phyloP scores from a whole-genome alignment of 2,329 filamentous ascomycete genomes.

The Clarireedia homoeocarpa region DNA sequence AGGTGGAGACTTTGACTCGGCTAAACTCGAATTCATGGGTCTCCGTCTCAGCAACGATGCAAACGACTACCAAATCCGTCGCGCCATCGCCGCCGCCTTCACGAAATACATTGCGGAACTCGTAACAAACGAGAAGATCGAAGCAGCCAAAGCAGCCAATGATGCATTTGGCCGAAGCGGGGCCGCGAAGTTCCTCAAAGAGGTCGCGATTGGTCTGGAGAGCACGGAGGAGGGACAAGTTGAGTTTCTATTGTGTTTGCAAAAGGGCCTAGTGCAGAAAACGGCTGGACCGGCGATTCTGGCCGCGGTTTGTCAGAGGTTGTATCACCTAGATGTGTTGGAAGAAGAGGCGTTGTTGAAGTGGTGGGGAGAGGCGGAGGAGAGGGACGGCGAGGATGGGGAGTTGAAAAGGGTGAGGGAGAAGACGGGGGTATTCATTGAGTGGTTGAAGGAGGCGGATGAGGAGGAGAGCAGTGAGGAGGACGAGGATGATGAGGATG shows the following conservation, averaged over 20 bases:
- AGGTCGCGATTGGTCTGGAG: conserved; percentile 56
- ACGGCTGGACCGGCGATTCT: conserved; percentile 61
- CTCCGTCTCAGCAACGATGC: conserved; percentile 88
- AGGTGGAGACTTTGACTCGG: conserved; percentile 69
- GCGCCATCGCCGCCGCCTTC: conserved; percentile 78
- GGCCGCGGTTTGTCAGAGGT: conserved; percentile 70
- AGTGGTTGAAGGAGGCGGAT: conserved; percentile 73
- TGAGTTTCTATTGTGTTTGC: conserved; percentile 74
- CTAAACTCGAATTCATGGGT: conserved; percentile 85
- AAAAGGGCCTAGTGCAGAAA: conserved; percentile 66
- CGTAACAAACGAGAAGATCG: conserved; percentile 44
- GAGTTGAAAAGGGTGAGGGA: conserved; percentile 63
- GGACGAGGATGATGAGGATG: conserved; percentile 34
- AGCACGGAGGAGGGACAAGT: conserved; percentile 66
- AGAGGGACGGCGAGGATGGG: conserved; percentile 51
- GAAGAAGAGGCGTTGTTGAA: conserved; percentile 82
- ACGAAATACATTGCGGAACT: conserved; percentile 73
- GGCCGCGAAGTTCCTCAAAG: conserved; percentile 47
- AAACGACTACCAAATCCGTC: conserved; percentile 79
- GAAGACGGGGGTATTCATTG: conserved; percentile 71
- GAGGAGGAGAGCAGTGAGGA: conserved; percentile 64
- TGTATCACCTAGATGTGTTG: conserved; percentile 77
- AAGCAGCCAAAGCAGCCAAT: conserved; percentile 57
- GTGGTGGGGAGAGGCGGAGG: conserved; percentile 72
- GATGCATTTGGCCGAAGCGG: conserved; percentile 48